Percentiles rank a stretch among this genome's conserved stretches.
These are phyloP conservation scores for Sporisorium scitamineum DNA, from an alignment of 1,284 basidiomycete species.

Conservation along the genomic window DNA sequence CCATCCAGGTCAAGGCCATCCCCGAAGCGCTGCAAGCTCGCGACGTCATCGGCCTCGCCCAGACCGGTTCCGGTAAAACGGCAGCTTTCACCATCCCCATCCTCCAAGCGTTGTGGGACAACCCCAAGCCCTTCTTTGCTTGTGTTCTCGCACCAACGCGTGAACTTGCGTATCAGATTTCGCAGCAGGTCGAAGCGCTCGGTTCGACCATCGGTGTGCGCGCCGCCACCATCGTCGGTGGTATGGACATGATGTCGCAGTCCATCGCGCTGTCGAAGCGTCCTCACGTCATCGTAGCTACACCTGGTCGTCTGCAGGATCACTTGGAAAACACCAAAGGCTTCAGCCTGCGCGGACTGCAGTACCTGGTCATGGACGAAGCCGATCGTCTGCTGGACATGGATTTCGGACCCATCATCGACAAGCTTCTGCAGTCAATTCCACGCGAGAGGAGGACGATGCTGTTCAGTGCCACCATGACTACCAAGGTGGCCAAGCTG, in stretches of 20 bases:
- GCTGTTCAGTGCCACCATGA: slow-evolving; percentile 99
- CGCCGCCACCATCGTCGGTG: slow-evolving; percentile 91
- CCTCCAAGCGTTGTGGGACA: slow-evolving; percentile 94
- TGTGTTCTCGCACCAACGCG: slow-evolving; percentile 94
- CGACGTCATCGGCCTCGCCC: slow-evolving; percentile 97
- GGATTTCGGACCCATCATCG: slow-evolving; percentile 96
- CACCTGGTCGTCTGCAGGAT: slow-evolving; percentile 92
- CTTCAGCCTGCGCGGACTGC: slow-evolving; percentile 86
- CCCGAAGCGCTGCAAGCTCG: slow-evolving; percentile 89
- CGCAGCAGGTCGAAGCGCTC: slow-evolving; percentile 92
- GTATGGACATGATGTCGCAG: slow-evolving; percentile 93
- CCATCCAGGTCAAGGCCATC: slow-evolving; percentile 89
- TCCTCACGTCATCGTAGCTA: slow-evolving; percentile 89
- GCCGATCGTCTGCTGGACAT: slow-evolving; percentile 96
- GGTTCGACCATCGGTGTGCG: slow-evolving; percentile 82
- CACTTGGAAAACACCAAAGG: slow-evolving; percentile 99
- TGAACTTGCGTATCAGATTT: slow-evolving; percentile 98
- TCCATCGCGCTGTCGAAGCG: slow-evolving; percentile 90
- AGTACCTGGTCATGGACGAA: slow-evolving; percentile 96
- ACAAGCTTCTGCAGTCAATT: slow-evolving; percentile 95
- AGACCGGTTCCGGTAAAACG: slow-evolving; percentile 97
- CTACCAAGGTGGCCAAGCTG: slow-evolving; percentile 96
- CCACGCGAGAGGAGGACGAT: slow-evolving; percentile 95
- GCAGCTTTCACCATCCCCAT: slow-evolving; percentile 97
- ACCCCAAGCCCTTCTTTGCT: slow-evolving; percentile 92